Percentiles rank a stretch among this genome's conserved stretches.
Conservation (phyloP, 2,329 filamentous ascomycete species). For the Colletotrichum eremochloae region DNA sequence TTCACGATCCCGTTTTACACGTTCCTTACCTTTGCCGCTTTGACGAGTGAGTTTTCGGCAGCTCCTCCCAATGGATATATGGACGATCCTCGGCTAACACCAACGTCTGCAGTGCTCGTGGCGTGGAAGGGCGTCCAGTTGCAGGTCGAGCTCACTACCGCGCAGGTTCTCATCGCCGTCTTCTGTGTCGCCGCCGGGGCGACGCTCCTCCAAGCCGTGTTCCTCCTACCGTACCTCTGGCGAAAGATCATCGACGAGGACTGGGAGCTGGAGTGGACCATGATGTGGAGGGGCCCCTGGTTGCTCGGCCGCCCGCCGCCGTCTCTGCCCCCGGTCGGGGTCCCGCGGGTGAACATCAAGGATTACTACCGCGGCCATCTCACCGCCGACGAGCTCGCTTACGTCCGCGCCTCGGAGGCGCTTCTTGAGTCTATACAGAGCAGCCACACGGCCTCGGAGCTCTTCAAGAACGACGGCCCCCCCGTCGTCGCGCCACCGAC, state of each 20-base stretch:
- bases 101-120: slow-evolving; percentile 60
- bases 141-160: slow-evolving; percentile 44
- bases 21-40: slow-evolving; percentile 52
- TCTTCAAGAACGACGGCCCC: slow-evolving; percentile 46
- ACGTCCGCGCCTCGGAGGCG: slow-evolving; percentile 51
- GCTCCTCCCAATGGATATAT: too few species aligned
- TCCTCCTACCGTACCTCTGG: slow-evolving; percentile 67
- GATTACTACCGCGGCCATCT: slow-evolving; percentile 65
- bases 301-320: slow-evolving; percentile 56
- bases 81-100: background rate
- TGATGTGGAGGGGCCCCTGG: slow-evolving; percentile 62
- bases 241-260: slow-evolving; percentile 64
- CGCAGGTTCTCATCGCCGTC: slow-evolving; percentile 52
- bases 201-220: slow-evolving; percentile 57
- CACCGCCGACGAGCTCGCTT: slow-evolving; percentile 59
- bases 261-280: slow-evolving; percentile 63
- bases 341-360: slow-evolving; percentile 58
- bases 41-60: slow-evolving; percentile 49
- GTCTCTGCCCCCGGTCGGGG: slow-evolving; percentile 53
- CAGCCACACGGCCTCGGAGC: slow-evolving; percentile 42
- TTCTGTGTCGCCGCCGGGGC: slow-evolving; percentile 60
- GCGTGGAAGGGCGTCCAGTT: slow-evolving; percentile 57
- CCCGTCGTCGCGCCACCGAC: slow-evolving; percentile 51
- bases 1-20: slow-evolving; percentile 55
- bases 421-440: slow-evolving; percentile 52